Evolutionary conservation across 208 protist genomes (phyloP), one percentile per base, ranked within the genome.

Genomic region (Acanthamoeba sp.): DNA sequence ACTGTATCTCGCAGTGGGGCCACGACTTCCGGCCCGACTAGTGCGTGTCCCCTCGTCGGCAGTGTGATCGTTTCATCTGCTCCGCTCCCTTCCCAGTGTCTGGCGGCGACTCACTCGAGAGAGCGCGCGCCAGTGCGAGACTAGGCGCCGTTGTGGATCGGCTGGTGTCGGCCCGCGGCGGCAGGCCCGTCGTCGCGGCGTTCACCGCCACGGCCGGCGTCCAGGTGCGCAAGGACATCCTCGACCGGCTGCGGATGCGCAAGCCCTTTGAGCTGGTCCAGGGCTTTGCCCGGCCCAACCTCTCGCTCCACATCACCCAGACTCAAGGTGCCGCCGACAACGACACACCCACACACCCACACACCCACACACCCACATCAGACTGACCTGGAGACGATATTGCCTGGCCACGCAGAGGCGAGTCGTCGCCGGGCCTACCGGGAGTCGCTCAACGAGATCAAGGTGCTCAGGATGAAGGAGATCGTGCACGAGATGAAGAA

Each of bases 1-100:
- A 99, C 93, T 99, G 98, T 84, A 89, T 99, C 9, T 97, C 94
- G 1, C 89, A 98, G 34, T 99, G 98, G 98, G 98, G 98, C n/a
- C 97, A 99, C 38, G 98, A 99, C 69, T 99, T 99, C 90, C 94
- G 98, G 52, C 91, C 91, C 22, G 96, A 98, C 50, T 99, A 99
- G 55, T 87, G 59, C 78, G 42, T 10, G 5, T 27, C 14, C 5
- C 69, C 29, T 32, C 12, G 12, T 16, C 48, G 10, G 10, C 48
- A 55, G 16, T 20, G 48, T 55, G 48, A 16, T 55, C 16, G 10
- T 55, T 16, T 6, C 48, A 55, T 55, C 48, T 6, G 29, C 62
- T 34, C 0, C 29, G 3, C 22, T 22, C 20, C 24, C n/a, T 27
- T 59, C 3, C 0, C 52, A 3, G 16, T 29, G 22, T 22, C 20